phyloP scores from a whole-genome alignment of 192 early-diverging fungal genomes.

The Entomortierella lignicola region DNA sequence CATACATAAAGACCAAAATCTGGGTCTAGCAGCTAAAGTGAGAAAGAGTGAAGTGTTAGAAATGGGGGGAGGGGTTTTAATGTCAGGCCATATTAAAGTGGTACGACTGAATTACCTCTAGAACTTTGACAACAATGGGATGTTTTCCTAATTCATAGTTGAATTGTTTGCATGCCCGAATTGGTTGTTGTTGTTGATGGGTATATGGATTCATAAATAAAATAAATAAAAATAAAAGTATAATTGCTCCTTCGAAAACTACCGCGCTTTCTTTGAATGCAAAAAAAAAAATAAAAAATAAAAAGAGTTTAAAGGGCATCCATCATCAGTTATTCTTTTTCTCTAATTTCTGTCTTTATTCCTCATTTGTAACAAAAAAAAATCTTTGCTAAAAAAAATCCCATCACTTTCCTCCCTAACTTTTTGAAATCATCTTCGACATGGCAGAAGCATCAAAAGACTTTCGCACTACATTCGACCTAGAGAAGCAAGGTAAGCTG shows the following conservation, averaged over 20 bases:
- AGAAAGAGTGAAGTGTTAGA: neutral
- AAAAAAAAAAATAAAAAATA: neutral
- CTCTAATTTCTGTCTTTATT: neutral
- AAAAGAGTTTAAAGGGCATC: no score
- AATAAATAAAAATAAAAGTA: neutral
- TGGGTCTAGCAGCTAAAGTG: conserved; percentile 61
- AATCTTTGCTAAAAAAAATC: no score
- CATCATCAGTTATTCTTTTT: neutral
- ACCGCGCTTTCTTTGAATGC: neutral
- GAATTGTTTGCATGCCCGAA: conserved; percentile 28
- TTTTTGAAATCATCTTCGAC: no score
- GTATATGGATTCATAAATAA: neutral
- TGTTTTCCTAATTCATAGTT: conserved; percentile 6
- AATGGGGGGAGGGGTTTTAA: neutral
- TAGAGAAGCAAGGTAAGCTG: conserved; percentile 36
- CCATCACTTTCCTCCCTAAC: no score
- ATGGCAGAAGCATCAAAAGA: conserved; percentile 54
- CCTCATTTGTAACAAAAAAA: no score
- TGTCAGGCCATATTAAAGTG: neutral
- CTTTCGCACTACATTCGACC: conserved; percentile 54
- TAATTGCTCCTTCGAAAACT: neutral
- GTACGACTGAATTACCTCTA: conserved; percentile 15
- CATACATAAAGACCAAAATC: conserved; percentile 77
- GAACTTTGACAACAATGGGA: conserved; percentile 16
- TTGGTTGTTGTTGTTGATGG: neutral